Evolutionary conservation across 2,329 filamentous ascomycete species (phyloP).

Genomic region (Talaromyces sp.): DNA sequence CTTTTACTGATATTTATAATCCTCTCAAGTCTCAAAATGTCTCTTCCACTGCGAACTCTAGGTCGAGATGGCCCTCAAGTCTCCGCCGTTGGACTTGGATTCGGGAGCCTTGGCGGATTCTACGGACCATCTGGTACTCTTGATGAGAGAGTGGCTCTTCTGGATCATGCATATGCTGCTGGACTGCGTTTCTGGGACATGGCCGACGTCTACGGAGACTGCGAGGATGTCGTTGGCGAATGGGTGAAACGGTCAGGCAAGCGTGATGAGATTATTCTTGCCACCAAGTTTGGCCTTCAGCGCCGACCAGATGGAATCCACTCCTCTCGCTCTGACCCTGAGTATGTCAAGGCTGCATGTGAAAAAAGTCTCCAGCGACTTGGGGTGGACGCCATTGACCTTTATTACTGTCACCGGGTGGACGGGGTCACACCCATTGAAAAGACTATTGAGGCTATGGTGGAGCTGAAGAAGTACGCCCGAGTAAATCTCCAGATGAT

Average conservation of each 20-base stretch:
- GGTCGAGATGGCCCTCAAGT: slow-evolving; percentile 27
- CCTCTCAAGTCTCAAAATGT: background rate
- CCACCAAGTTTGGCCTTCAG: slow-evolving; percentile 18
- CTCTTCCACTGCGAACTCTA: slow-evolving; percentile 8
- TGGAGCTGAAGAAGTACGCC: slow-evolving; percentile 31
- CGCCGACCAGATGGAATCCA: slow-evolving; percentile 14
- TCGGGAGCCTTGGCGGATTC: slow-evolving; percentile 28
- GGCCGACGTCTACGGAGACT: slow-evolving; percentile 21
- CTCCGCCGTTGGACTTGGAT: slow-evolving; percentile 20
- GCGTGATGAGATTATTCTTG: slow-evolving; percentile 20
- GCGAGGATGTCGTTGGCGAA: slow-evolving; percentile 25
- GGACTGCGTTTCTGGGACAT: slow-evolving; percentile 21
- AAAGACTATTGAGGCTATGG: slow-evolving; percentile 35
- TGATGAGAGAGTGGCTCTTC: slow-evolving; percentile 42
- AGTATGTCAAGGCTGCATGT: slow-evolving; percentile 24
- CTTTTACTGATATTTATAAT: background rate
- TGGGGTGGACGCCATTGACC: slow-evolving; percentile 35
- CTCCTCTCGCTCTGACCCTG: slow-evolving; percentile 19
- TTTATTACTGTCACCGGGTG: slow-evolving; percentile 41
- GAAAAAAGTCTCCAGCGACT: slow-evolving; percentile 24
- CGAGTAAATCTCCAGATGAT: background rate
- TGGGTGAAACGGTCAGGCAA: slow-evolving; percentile 19
- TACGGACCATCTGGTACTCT: slow-evolving; percentile 45
- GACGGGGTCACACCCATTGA: slow-evolving; percentile 30
- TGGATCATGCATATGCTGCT: slow-evolving; percentile 19